These are phyloP conservation scores for Infundibulicybe gibba DNA, from an alignment of 768 basidiomycete genomes.

Conservation along the genomic window DNA sequence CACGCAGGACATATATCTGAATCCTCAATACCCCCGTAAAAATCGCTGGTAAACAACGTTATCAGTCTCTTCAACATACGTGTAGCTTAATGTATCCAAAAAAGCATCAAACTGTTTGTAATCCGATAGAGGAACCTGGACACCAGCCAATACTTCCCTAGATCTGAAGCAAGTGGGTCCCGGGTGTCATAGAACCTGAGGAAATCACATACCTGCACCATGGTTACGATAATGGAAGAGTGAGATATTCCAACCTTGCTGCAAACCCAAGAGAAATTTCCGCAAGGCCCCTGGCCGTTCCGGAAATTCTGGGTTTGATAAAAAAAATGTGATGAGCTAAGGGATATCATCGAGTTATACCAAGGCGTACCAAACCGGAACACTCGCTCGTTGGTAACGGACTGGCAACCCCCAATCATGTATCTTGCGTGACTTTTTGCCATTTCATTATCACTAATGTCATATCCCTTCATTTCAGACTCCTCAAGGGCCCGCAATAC, in stretches of 20 bases:
- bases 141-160: conserved; percentile 89
- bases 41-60: conserved; percentile 83
- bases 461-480: conserved; percentile 76
- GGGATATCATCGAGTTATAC: neutral
- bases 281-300: conserved; percentile 90
- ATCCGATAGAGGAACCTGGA: conserved; percentile 81
- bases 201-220: conserved; percentile 71
- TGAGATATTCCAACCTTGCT: conserved; percentile 89
- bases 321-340: conserved; percentile 2
- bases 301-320: conserved; percentile 76
- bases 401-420: conserved; percentile 84
- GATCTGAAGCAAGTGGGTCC: conserved; percentile 45
- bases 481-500: conserved; percentile 62
- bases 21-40: conserved; percentile 33
- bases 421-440: conserved; percentile 94
- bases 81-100: conserved; percentile 76
- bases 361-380: conserved; percentile 83
- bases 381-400: conserved; percentile 80
- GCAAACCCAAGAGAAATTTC: conserved; percentile 83
- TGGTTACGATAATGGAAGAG: conserved; percentile 98
- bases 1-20: neutral
- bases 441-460: conserved; percentile 93
- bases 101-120: conserved; percentile 68
- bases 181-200: neutral
- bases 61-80: conserved; percentile 89